These are phyloP conservation scores for Venturia nashicola DNA, from an alignment of 2,329 filamentous ascomycete species.

Conservation along the genomic window DNA sequence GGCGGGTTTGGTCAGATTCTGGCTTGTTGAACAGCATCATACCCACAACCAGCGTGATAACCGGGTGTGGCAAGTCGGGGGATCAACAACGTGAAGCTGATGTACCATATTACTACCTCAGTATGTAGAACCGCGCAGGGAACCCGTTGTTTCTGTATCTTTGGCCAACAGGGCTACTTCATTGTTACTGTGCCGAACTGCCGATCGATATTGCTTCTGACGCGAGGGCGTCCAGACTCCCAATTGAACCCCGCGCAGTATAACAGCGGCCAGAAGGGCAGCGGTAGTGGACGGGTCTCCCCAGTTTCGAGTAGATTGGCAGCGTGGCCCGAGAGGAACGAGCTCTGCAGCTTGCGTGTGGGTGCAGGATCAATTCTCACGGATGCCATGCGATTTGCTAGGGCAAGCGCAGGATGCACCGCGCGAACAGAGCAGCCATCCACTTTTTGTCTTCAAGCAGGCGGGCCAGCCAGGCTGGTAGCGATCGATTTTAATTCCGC, in stretches of 20 bases:
- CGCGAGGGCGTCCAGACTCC: neutral
- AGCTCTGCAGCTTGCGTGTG: neutral
- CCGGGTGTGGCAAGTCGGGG: neutral
- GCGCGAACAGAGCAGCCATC: neutral
- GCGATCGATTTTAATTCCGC: conserved; percentile 8
- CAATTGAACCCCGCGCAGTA: neutral
- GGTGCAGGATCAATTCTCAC: neutral
- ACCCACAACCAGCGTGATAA: neutral
- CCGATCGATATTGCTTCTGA: neutral
- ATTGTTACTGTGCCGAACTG: neutral
- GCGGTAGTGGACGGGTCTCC: neutral
- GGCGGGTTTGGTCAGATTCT: neutral
- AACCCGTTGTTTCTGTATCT: neutral
- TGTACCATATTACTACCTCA: neutral
- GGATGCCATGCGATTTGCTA: conserved; percentile 4
- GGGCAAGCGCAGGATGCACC: neutral
- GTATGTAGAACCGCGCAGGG: neutral
- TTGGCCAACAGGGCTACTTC: neutral
- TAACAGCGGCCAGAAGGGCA: neutral
- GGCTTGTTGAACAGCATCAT: neutral
- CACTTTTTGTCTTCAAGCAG: neutral
- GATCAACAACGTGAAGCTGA: neutral
- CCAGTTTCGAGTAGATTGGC: neutral
- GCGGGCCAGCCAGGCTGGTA: neutral
- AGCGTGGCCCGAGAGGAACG: neutral